Evolutionary conservation across 345 rosid genomes (phyloP).

Genomic region (Hirschfeldia incana): DNA sequence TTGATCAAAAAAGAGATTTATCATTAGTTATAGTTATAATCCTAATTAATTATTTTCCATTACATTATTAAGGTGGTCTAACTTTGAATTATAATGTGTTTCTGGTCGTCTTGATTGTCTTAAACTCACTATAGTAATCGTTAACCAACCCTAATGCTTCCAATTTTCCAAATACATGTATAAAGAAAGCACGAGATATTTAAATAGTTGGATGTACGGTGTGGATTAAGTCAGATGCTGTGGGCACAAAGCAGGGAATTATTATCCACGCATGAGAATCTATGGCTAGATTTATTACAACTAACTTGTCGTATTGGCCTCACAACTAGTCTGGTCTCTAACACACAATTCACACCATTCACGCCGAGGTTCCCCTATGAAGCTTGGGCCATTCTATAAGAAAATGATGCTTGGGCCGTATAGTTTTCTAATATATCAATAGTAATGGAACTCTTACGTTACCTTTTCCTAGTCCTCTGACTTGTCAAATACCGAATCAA

Average conservation of each 20-base stretch:
- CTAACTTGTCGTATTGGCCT: constrained; percentile 12
- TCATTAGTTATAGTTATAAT: not conserved
- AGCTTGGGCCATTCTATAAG: not conserved
- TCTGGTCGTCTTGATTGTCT: not conserved
- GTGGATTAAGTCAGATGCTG: constrained; percentile 18
- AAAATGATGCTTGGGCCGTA: not conserved
- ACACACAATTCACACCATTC: not conserved
- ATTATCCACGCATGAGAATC: constrained; percentile 19
- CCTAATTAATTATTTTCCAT: constrained; percentile 12
- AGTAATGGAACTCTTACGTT: not conserved
- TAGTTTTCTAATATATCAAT: not conserved
- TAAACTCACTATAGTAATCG: not conserved
- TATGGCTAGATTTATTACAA: constrained; percentile 35
- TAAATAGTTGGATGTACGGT: constrained; percentile 6
- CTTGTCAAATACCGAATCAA: not conserved
- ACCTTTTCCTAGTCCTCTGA: not conserved
- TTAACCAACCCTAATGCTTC: not conserved
- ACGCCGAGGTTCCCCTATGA: not conserved
- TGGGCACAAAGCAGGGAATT: constrained; percentile 28
- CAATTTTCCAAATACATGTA: not conserved
- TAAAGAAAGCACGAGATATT: not conserved
- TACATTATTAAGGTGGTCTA: not conserved
- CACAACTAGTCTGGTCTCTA: constrained; percentile 17
- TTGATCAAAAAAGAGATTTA: not conserved
- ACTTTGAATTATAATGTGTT: constrained; percentile 7